Base-by-base conservation (phyloP, 495 filamentous ascomycete genomes). In the Chlorociboria aeruginascens region DNA sequence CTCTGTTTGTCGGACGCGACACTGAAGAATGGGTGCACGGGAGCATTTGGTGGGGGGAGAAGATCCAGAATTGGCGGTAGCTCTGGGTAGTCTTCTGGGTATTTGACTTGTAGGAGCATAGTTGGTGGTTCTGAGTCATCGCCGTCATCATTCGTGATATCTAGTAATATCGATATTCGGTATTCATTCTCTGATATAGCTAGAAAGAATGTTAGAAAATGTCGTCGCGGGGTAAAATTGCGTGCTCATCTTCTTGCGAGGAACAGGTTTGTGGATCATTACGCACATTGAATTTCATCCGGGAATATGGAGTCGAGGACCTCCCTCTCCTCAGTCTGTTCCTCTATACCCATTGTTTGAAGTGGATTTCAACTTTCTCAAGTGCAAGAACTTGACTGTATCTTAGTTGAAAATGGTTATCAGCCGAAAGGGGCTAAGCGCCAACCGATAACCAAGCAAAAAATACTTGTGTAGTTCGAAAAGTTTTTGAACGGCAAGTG, bases 221-320 rank as follows among this genome's bases (percentile, higher is more conserved):
- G 45, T 14, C 30, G 10, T 30, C 20, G 12, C 30, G 14, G 28
- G n/a, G 13, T 45, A 16, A 32, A 35, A 35, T 35, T 13, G 13
- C 33, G 10, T 10, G 10, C 10, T 11, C 10, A 35, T 35, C 33
- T 35, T 13, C 13, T 12, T 30, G 33, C 43, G 17, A 32, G 6
- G 11, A 12, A 32, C 16, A 17, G 20, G 20, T 25, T 30, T 29
- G 3, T 35, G 4, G 30, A 37, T 2, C 8, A 20, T 16, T 11
- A 50, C 52, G 10, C 29, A 93, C 89, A 85, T 75, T 82, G 86
- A 43, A 97, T 95, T 64, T 99, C 93, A 32, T 99, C 93, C 10
- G 93, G 89, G 59, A 95, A 99, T 56, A 99, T 99, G 46, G 89
- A 94, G 59, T 90, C 87, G 53, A 98, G 85, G 46, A 98, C 89